Evolutionary conservation across 345 rosid species (phyloP).

Genomic region (Boechera divaricarpa): DNA sequence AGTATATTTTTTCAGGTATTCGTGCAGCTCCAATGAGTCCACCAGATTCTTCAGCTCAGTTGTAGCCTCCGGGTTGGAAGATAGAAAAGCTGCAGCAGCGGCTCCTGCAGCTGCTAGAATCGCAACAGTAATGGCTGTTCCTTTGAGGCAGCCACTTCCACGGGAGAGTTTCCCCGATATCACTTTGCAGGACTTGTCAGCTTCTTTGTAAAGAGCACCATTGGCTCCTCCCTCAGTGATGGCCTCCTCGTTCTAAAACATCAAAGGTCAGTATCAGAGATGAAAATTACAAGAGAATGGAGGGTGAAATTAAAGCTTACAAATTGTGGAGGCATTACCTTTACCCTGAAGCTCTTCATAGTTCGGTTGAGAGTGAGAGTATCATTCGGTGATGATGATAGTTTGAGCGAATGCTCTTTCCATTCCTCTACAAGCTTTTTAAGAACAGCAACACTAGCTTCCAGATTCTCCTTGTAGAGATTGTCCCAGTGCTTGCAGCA

Average conservation of each 20-base stretch:
- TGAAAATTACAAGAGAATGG: background rate
- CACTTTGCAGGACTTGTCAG: conserved; percentile 65
- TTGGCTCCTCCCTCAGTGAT: conserved; percentile 49
- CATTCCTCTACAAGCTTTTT: conserved; percentile 60
- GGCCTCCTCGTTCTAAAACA: conserved; percentile 65
- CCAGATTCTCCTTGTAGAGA: conserved; percentile 63
- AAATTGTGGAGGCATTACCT: conserved; percentile 49
- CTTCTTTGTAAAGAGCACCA: conserved; percentile 49
- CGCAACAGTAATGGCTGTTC: conserved; percentile 49
- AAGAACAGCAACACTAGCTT: conserved; percentile 63
- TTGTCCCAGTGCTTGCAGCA: conserved; percentile 84
- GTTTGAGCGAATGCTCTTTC: conserved; percentile 61
- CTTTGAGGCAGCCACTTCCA: conserved; percentile 57
- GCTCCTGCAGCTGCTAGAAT: conserved; percentile 60
- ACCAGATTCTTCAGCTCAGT: conserved; percentile 39
- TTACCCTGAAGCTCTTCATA: conserved; percentile 58
- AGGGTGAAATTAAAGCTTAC: background rate
- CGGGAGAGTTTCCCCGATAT: conserved; percentile 55
- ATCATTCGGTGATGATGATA: conserved; percentile 50
- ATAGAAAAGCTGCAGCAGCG: conserved; percentile 46
- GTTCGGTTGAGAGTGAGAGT: conserved; percentile 54
- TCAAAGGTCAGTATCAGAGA: conserved; percentile 2
- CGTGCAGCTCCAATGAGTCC: conserved; percentile 37
- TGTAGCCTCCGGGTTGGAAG: conserved; percentile 42
- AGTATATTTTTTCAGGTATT: conserved; percentile 25